Evolutionary conservation across 2,329 filamentous ascomycete genomes (phyloP).

Genomic region (Colletotrichum sp.): DNA sequence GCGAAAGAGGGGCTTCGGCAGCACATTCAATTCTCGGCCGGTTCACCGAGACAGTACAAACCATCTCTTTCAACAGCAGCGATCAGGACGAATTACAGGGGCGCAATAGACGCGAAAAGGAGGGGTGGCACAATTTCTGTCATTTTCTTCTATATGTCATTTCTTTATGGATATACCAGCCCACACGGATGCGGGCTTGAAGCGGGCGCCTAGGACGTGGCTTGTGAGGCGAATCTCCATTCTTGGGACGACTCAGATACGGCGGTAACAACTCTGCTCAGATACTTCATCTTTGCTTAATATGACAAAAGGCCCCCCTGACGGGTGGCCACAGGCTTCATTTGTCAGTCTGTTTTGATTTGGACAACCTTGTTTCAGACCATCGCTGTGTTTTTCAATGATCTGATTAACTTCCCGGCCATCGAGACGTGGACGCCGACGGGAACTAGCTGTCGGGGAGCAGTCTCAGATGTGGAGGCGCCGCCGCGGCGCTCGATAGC

Average conservation of each 20-base stretch:
- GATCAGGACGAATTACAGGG: background rate
- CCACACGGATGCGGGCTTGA: background rate
- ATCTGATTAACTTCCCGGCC: background rate
- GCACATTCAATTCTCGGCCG: background rate
- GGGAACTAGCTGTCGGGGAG: background rate
- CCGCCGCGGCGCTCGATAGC: background rate
- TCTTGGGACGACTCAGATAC: background rate
- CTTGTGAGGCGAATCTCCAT: background rate
- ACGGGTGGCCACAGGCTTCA: background rate
- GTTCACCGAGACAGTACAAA: background rate
- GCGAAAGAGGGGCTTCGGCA: background rate
- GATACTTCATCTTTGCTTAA: background rate
- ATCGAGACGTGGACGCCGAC: background rate
- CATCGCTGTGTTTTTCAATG: background rate
- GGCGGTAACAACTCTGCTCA: background rate
- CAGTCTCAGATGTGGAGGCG: background rate
- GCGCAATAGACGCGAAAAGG: background rate
- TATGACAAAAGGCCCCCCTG: background rate
- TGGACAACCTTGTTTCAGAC: background rate
- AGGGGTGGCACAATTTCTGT: background rate
- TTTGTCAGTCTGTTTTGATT: background rate
- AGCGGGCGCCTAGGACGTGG: background rate
- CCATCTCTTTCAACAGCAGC: background rate
- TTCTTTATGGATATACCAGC: background rate
- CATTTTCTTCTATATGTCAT: background rate